phyloP scores from a whole-genome alignment of 2,329 filamentous ascomycete genomes.

The Fusarium papillatum region DNA sequence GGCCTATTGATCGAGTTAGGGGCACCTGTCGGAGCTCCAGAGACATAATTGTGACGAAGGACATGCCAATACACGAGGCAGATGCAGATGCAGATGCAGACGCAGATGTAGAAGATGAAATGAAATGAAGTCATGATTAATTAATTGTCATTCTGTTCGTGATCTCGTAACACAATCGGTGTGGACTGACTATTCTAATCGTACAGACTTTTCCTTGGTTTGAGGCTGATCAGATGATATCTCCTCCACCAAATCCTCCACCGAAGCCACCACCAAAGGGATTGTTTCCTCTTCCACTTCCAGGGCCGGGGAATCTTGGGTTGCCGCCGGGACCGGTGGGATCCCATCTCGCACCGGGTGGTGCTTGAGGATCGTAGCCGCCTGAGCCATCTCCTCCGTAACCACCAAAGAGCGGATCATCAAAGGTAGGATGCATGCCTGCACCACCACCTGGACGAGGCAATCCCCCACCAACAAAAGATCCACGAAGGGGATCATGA shows the following conservation, averaged over 20 bases:
- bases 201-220: background rate
- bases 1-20: conserved; percentile 4
- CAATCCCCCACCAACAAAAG: conserved; percentile 73
- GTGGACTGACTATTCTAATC: conserved; percentile 14
- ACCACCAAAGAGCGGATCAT: conserved; percentile 83
- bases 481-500: conserved; percentile 81
- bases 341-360: conserved; percentile 93
- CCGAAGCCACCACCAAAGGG: conserved; percentile 56
- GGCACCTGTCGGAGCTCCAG: background rate
- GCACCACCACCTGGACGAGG: conserved; percentile 72
- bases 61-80: conserved; percentile 3
- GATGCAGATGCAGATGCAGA: background rate
- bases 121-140: background rate
- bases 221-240: conserved; percentile 44
- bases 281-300: conserved; percentile 53
- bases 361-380: conserved; percentile 75
- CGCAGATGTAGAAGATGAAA: background rate
- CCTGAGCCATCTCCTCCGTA: conserved; percentile 51
- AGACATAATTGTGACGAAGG: background rate
- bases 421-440: conserved; percentile 97
- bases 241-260: conserved; percentile 50
- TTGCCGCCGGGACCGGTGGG: conserved; percentile 79
- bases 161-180: conserved; percentile 2
- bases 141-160: conserved; percentile 27
- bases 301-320: conserved; percentile 61